Conservation (phyloP, 441 rosid species). For the Mallotus japonicus region DNA sequence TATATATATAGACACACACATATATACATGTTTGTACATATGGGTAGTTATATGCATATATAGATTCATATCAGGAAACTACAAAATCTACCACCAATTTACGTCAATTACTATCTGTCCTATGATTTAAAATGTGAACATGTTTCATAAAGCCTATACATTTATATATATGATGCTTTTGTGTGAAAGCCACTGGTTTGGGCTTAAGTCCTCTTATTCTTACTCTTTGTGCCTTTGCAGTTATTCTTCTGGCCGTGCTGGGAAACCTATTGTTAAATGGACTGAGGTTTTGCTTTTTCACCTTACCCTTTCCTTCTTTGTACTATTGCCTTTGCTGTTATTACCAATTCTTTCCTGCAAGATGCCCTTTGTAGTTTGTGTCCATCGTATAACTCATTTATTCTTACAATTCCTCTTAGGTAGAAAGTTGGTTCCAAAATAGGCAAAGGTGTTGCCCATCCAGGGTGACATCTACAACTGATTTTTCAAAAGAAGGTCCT, state of each 20-base stretch:
- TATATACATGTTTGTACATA: background rate
- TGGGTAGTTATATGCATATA: background rate
- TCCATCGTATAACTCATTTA: conserved; percentile 5
- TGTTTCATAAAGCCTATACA: background rate
- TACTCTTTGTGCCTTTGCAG: conserved; percentile 33
- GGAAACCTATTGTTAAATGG: conserved; percentile 66
- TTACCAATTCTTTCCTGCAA: conserved; percentile 2
- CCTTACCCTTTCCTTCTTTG: conserved; percentile 12
- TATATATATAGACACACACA: background rate
- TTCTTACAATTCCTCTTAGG: conserved; percentile 33
- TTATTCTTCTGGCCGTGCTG: conserved; percentile 63
- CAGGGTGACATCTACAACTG: conserved; percentile 35
- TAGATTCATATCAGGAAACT: background rate
- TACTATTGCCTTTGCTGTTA: background rate
- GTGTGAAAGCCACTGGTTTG: background rate
- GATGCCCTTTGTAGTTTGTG: background rate
- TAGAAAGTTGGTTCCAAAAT: conserved; percentile 50
- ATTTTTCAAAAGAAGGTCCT: conserved; percentile 28
- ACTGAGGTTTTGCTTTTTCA: conserved; percentile 42
- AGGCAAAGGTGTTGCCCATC: conserved; percentile 31
- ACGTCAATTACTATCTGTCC: background rate
- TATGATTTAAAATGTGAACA: background rate
- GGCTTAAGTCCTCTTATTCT: conserved; percentile 20
- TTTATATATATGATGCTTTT: background rate
- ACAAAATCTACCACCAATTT: background rate